Evolutionary conservation across 805 yeast species (phyloP), one percentile per base, ranked within the genome.

Genomic region (Nakazawaea anatomiae): DNA sequence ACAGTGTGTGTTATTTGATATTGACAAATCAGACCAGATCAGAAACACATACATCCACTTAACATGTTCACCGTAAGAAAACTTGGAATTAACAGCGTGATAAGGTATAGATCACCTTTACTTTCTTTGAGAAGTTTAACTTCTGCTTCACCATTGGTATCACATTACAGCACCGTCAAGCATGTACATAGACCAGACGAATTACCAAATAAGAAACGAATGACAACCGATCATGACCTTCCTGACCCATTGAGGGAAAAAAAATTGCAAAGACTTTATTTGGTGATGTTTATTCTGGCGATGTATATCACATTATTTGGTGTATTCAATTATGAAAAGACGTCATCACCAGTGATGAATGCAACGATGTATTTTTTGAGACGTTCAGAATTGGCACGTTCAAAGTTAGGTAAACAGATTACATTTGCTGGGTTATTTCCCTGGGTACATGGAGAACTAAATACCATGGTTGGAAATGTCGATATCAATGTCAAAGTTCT

Each of bases 251-350:
- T 78, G 48, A 72, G 72, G n/a, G 81, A 76, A 51, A 70, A 73
- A 55, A 74, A 74, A 50, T 75, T 72, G 55, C 77, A 77, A 54
- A 69, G 82, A 50, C 59, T 71, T 27, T 79, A 81, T 51, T 84
- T 90, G 63, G 65, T 74, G 5, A 67, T 69, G 2, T 87, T 86
- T 61, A 67, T 76, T 44, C 65, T 71, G 11, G 67, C 77, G 47
- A 81, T 85, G 77, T 76, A 76, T 28, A 67, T 74, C 4, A 69
- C 85, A 1, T 68, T 85, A 46, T 71, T 77, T 32, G 76, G 87
- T 32, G 87, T 92, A 60, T 85, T 92, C 77, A 91, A 94, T 72
- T 91, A 92, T 68, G 99, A 94, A 65, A 91, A 90, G 65, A 83
- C 90, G 18, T 82, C 87, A 43, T 88, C 96, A 11, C 97, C 98